Conservation (phyloP, 768 basidiomycete genomes). For the Podaxis sp. region DNA sequence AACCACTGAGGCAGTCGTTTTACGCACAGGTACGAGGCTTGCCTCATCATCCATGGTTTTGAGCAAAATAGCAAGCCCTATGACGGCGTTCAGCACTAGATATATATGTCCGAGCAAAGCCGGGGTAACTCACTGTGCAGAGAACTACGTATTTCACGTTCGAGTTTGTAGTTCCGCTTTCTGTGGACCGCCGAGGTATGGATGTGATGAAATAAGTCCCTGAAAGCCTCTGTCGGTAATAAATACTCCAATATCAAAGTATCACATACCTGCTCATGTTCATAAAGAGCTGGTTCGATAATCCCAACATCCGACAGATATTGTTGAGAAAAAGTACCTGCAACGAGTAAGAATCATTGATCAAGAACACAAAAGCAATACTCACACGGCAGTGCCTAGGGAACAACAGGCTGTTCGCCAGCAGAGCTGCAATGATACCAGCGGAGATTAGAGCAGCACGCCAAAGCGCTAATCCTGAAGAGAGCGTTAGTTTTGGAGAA, state of each 20-base stretch:
- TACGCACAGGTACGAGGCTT: constrained; percentile 42
- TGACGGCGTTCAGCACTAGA: neutral
- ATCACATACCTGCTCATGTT: constrained; percentile 32
- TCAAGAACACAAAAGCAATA: neutral
- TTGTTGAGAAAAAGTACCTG: constrained; percentile 39
- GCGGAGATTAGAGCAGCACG: constrained; percentile 37
- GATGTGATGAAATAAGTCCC: constrained; percentile 30
- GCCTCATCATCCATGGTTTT: constrained; percentile 42
- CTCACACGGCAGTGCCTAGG: constrained; percentile 43
- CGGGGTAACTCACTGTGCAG: constrained; percentile 24
- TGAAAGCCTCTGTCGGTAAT: constrained; percentile 11
- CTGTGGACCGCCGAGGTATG: constrained; percentile 21
- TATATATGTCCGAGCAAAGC: neutral
- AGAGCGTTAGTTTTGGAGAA: neutral
- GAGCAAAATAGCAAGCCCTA: constrained; percentile 30
- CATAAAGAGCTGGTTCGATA: constrained; percentile 40
- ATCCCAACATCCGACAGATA: constrained; percentile 31
- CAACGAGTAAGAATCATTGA: neutral
- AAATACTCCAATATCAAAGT: neutral
- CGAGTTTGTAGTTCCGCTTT: constrained; percentile 32
- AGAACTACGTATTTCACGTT: constrained; percentile 36
- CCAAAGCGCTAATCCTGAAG: constrained; percentile 33
- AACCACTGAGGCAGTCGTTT: neutral
- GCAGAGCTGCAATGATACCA: constrained; percentile 40
- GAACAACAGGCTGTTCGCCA: constrained; percentile 40